Base-by-base conservation (phyloP, 2,329 filamentous ascomycete species). In the Phoma sp. region DNA sequence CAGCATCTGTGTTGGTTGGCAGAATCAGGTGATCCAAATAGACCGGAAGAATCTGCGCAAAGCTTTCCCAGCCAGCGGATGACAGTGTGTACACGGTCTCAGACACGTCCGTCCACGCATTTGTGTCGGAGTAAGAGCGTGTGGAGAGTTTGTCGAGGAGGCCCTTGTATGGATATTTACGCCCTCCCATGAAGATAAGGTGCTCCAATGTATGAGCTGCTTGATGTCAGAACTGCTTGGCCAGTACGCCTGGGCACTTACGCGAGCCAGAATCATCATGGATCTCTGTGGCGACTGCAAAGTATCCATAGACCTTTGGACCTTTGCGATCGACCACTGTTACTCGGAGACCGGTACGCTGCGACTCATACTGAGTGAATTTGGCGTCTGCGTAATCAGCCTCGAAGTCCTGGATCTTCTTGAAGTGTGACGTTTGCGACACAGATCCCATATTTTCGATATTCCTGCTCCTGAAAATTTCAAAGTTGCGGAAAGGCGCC, bases 81-180 rank as follows among this genome's bases (percentile, higher is more conserved):
- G 97, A 91, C 13, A 99, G 82, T 0, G 92, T 97, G 76, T 99
- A 99, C 2, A 93, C 93, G 0, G 96, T 99, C 71, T 98, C 93
- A 66, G 98, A 95, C 10, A 90, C 95, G 22, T 92, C 92, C 1
- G 95, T 99, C 91, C 93, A 99, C 4, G 95, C 95, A 75, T 99
- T 99, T 29, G 95, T 99, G 53, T 84, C 85, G 1, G 93, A 96
- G 74, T 98, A 99, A 1, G 93, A 91, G 61, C 96, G 86, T 4
- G 91, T 96, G 2, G 95, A 91, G 54, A 99, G 83, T 77, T 96
- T 96, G 74, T 98, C 93, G 14, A 99, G 83, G 36, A 99, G 86
- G 1, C 95, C 95, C 75, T 98, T 98, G 80, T 96, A 98, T 57
- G 85, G 89, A 74, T 96, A 98, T 71, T 84, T 96, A 72, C 90